Evolutionary conservation across 2,329 filamentous ascomycete genomes (phyloP), one percentile per base, ranked within the genome.

Genomic region (Ophiostoma sp.): DNA sequence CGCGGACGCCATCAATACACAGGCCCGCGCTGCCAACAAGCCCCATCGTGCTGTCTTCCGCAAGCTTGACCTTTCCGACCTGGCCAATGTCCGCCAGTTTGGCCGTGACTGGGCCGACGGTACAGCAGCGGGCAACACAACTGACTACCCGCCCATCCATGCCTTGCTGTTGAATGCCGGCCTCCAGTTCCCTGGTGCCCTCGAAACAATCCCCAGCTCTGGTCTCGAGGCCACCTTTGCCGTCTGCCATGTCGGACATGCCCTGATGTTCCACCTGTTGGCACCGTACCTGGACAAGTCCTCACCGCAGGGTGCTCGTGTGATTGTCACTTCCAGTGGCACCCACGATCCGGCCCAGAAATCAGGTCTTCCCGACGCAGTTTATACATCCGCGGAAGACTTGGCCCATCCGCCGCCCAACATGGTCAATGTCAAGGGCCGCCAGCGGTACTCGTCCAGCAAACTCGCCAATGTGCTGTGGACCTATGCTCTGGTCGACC

Each of bases 241-340:
- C 4, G 80, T 86, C 75, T 85, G 82, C 72, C 85, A 87, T 75
- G 80, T 87, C 57, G 86, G 86, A 5, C 85, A 88, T 75, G 69
- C 71, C 1, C 69, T 73, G 42, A 55, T 75, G 50, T 85, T 86
- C 76, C 83, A 84, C 71, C 81, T 87, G 3, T 80, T 88, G 2
- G 78, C 78, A 3, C 82, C 84, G 0, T 69, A 80, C 59, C 78
- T 86, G 0, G 78, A 82, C 5, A 36, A 7, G n/a, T 4, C 45
- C 12, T 28, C 45, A 0, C 36, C 61, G 9, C 3, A 36, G 9
- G 59, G 22, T 11, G 83, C 83, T 2, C 81, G 85, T 0, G 80
- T 88, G 61, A 79, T 87, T 22, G 73, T 87, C 52, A 83, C 82
- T 0, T 77, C 83, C 2, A 85, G 82, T 75, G 83, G 83, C 25